Conservation (phyloP, 2,329 filamentous ascomycete genomes). For the Nothomitra cinnamomea region DNA sequence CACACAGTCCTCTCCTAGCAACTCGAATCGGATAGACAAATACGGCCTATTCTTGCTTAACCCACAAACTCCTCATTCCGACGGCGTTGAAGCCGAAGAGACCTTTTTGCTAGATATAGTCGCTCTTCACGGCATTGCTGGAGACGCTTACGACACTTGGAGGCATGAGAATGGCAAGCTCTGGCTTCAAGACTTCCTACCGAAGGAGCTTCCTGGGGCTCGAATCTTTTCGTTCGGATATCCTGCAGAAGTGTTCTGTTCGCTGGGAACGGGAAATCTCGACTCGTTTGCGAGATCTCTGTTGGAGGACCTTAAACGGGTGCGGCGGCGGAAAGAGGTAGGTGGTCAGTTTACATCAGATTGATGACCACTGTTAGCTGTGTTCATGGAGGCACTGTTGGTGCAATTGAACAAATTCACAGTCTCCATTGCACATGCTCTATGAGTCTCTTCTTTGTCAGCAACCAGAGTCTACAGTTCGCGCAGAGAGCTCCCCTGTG, state of each 20-base stretch:
- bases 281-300: neutral
- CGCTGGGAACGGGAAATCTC: neutral
- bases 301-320: neutral
- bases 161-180: conserved; percentile 5
- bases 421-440: too few relatives aligned
- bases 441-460: too few relatives aligned
- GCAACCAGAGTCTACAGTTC: too few relatives aligned
- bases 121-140: conserved; percentile 9
- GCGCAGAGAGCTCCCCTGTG: too few relatives aligned
- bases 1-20: neutral
- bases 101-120: conserved; percentile 6
- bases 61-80: neutral
- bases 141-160: conserved; percentile 8
- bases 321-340: neutral
- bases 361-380: neutral
- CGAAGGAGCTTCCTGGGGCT: conserved; percentile 6
- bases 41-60: neutral
- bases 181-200: conserved; percentile 8
- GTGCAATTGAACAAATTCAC: too few relatives aligned
- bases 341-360: neutral
- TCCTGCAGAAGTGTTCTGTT: neutral
- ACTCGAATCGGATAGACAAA: neutral
- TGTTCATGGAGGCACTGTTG: conserved; percentile 37
- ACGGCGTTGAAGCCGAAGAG: neutral
- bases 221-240: conserved; percentile 7